Evolutionary conservation across 2,329 filamentous ascomycete species (phyloP).

Genomic region (Pseudonectria buxi): DNA sequence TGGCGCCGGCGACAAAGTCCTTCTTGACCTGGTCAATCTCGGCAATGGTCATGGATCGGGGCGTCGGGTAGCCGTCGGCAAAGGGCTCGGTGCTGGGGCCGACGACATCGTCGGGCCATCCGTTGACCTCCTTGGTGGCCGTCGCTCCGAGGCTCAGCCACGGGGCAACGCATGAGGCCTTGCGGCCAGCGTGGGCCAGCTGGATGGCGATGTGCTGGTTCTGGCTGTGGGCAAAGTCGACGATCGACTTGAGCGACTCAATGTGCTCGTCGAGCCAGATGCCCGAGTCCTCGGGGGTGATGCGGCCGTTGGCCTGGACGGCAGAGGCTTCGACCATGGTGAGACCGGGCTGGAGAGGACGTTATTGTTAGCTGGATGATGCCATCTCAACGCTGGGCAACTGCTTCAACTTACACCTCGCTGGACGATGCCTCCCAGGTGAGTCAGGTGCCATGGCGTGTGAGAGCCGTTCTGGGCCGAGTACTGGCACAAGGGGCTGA

Average conservation of each 20-base stretch:
- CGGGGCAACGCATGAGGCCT: slow-evolving; percentile 44
- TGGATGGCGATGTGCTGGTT: slow-evolving; percentile 61
- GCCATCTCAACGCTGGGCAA: background rate
- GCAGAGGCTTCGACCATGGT: slow-evolving; percentile 63
- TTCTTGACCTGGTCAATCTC: slow-evolving; percentile 61
- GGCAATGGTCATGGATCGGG: slow-evolving; percentile 56
- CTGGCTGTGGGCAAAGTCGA: slow-evolving; percentile 63
- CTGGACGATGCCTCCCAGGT: slow-evolving; percentile 64
- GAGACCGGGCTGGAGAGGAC: slow-evolving; percentile 43
- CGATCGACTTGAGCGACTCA: slow-evolving; percentile 47
- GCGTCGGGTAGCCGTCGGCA: slow-evolving; percentile 49
- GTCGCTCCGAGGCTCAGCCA: slow-evolving; percentile 42
- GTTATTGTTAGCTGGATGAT: slow-evolving; percentile 15
- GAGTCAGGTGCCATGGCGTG: slow-evolving; percentile 66
- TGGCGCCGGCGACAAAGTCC: slow-evolving; percentile 48
- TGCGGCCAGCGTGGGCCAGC: slow-evolving; percentile 61
- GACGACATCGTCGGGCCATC: slow-evolving; percentile 47
- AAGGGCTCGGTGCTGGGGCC: slow-evolving; percentile 46
- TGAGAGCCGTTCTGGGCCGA: slow-evolving; percentile 48
- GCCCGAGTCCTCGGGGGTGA: slow-evolving; percentile 62
- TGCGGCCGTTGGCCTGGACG: slow-evolving; percentile 61
- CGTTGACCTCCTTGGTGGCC: slow-evolving; percentile 42
- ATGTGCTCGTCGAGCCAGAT: slow-evolving; percentile 69
- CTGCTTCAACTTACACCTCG: slow-evolving; percentile 44
- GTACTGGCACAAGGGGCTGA: slow-evolving; percentile 43